Evolutionary conservation across 805 yeast genomes (phyloP), one percentile per base, ranked within the genome.

Genomic region (Jamesozyma gamospora): DNA sequence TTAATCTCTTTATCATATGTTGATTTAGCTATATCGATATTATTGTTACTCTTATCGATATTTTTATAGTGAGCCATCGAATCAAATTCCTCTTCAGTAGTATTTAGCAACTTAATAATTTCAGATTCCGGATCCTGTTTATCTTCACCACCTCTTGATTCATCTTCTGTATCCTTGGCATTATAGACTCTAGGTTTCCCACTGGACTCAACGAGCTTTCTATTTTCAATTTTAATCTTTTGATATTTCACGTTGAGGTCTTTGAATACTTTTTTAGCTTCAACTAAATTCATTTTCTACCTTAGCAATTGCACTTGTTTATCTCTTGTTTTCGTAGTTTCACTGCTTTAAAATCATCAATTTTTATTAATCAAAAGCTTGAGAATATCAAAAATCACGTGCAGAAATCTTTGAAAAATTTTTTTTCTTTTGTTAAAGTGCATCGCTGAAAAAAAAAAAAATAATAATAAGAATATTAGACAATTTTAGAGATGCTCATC

Each of bases 1-100:
- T 35, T 44, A 12, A 56, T 37, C 30, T 55, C 58, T 41, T 56
- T 58, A 29, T 57, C 54, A 32, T 58, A 58, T 2, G 61, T 56
- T 17, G 42, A 36, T 35, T 51, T 54, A 3, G 62, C 62, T 13
- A 57, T 19, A 30, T 55, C 51, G 18, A 40, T 43, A 14, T 42
- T 39, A n/a, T 39, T 40, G 28, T 41, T 40, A n/a, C 38, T 41
- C 28, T 41, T 41, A 8, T 36, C 39, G 10, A 35, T 37, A 16
- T 34, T 37, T 26, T 32, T 47, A 25, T 36, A 32, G 13, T 43
- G 48, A 54, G 55, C 49, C 18, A 48, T 10, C 7, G 4, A 16
- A 16, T 34, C 47, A 25, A 39, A 39, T 19, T 31, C 35, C 10
- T 30, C 34, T 18, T 30, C 12, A 3, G 36, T 32, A 11, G 21